Percentiles rank a stretch among this genome's conserved stretches.
These are phyloP conservation scores for Russula dissimulans DNA, from an alignment of 768 basidiomycete genomes.

Conservation along the genomic window DNA sequence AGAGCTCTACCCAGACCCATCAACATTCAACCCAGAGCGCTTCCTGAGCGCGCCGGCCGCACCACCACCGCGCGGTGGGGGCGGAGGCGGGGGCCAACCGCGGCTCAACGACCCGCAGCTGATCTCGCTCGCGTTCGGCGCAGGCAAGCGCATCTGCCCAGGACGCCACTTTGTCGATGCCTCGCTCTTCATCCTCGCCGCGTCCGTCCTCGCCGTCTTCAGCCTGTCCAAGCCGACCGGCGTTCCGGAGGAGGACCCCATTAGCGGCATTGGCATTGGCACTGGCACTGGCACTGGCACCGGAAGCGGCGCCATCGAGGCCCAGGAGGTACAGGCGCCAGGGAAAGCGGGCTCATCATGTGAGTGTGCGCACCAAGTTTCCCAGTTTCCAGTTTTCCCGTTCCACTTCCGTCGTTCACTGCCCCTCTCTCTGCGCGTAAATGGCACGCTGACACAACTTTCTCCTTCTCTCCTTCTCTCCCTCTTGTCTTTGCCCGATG, in stretches of 20 bases:
- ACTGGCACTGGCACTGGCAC: background rate
- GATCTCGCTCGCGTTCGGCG: slow-evolving; percentile 9
- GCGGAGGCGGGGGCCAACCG: no score
- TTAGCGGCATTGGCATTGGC: no score
- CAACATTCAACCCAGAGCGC: slow-evolving; percentile 24
- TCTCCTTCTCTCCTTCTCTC: background rate
- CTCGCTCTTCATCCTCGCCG: slow-evolving; percentile 15
- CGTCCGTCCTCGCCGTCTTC: slow-evolving; percentile 6
- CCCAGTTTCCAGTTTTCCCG: no score
- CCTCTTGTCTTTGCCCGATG: no score
- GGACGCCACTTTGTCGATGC: slow-evolving; percentile 19
- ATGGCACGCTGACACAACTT: background rate
- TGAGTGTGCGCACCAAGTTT: background rate
- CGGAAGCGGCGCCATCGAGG: no score
- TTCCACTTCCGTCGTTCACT: no score
- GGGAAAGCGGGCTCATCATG: background rate
- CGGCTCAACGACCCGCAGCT: background rate
- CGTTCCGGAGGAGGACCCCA: no score
- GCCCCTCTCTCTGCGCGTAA: no score
- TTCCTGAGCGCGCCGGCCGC: slow-evolving; percentile 8
- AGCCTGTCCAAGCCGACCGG: background rate
- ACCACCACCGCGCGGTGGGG: no score
- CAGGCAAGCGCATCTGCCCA: slow-evolving; percentile 15
- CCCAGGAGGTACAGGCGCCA: background rate
- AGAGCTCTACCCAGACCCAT: slow-evolving; percentile 23